These are phyloP conservation scores for Ascochyta lentis DNA, from an alignment of 2,329 filamentous ascomycete genomes.

Conservation along the genomic window DNA sequence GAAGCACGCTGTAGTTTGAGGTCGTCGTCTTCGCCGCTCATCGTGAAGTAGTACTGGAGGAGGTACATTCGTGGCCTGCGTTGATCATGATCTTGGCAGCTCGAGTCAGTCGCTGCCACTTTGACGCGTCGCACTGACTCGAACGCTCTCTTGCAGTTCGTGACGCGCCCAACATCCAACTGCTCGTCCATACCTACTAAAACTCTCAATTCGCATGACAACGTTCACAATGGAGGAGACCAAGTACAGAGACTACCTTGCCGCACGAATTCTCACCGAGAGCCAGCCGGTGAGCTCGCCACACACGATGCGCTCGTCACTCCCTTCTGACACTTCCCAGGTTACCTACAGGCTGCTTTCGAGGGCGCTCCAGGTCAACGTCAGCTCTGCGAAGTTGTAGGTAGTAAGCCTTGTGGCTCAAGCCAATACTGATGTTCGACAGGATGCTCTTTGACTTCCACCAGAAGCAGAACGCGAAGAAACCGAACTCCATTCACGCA, in stretches of 20 bases:
- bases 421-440: conserved; percentile 23
- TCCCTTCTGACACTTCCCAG: conserved; percentile 54
- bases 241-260: conserved; percentile 72
- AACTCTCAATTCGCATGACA: conserved; percentile 1
- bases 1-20: conserved; percentile 55
- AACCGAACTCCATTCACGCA: conserved; percentile 78
- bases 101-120: conserved; percentile 37
- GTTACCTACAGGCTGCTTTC: conserved; percentile 87
- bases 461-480: conserved; percentile 75
- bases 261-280: conserved; percentile 77
- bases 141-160: conserved; percentile 20
- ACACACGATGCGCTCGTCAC: neutral
- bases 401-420: conserved; percentile 31
- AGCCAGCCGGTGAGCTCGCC: conserved; percentile 67
- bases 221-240: conserved; percentile 58
- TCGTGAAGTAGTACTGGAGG: conserved; percentile 33
- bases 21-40: conserved; percentile 54
- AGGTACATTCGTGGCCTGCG: conserved; percentile 5
- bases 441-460: conserved; percentile 92
- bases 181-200: conserved; percentile 1
- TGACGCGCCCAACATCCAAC: conserved; percentile 7
- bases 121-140: conserved; percentile 41
- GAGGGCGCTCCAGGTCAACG: conserved; percentile 81
- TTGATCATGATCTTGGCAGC: conserved; percentile 18
- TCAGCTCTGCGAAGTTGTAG: conserved; percentile 88